A percentile compares a stretch with the other conserved stretches of the same genome.
These are phyloP conservation scores for Phallus indusiatus DNA, from an alignment of 768 basidiomycete genomes.

Conservation along the genomic window DNA sequence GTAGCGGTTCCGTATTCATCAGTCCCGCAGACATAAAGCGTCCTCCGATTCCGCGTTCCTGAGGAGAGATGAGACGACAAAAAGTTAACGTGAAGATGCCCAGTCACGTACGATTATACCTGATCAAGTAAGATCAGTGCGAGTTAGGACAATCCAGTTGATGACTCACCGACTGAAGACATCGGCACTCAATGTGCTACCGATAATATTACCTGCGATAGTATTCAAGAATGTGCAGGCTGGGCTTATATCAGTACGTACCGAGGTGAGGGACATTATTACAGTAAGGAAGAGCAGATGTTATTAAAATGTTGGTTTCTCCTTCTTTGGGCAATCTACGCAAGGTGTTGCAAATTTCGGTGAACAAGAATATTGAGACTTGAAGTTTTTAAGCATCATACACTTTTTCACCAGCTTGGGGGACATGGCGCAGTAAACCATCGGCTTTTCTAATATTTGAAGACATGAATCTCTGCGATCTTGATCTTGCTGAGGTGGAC, in stretches of 20 bases:
- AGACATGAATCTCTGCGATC: constrained; percentile 17
- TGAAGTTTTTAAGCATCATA: constrained; percentile 18
- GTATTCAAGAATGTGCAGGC: background rate
- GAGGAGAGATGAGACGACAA: background rate
- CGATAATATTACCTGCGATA: constrained; percentile 72
- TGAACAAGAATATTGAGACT: background rate
- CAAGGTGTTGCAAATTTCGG: background rate
- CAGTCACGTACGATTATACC: constrained; percentile 19
- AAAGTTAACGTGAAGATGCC: background rate
- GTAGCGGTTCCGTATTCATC: constrained; percentile 99
- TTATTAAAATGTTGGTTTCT: constrained; percentile 82
- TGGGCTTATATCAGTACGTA: constrained; percentile 21
- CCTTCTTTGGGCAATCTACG: constrained; percentile 70
- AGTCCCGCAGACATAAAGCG: constrained; percentile 93
- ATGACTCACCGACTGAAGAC: constrained; percentile 83
- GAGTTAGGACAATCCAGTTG: constrained; percentile 1
- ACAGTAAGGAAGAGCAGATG: constrained; percentile 92
- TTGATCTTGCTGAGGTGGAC: background rate
- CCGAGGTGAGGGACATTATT: constrained; percentile 97
- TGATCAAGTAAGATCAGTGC: constrained; percentile 8
- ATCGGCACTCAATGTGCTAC: constrained; percentile 94
- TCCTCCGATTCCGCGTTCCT: constrained; percentile 76
- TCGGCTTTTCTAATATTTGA: constrained; percentile 34
- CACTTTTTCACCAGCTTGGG: constrained; percentile 35
- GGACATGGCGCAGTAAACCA: constrained; percentile 34